Conservation (phyloP, 208 protist genomes). For the Naegleria fowleri region DNA sequence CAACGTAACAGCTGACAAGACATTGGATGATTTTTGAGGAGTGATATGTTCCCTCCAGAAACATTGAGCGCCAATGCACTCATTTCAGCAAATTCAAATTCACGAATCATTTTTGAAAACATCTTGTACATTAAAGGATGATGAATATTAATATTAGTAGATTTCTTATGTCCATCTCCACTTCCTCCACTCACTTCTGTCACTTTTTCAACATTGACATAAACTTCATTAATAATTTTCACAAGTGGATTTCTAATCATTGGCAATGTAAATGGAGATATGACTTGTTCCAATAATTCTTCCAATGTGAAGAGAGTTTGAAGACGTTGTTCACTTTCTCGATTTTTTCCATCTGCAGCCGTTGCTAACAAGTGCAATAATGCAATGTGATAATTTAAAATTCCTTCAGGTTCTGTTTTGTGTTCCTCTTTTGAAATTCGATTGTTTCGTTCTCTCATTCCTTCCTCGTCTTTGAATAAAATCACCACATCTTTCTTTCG, state of each 20-base stretch:
- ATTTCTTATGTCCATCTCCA: background rate
- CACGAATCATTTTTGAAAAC: background rate
- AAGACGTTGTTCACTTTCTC: background rate
- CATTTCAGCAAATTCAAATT: background rate
- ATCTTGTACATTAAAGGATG: background rate
- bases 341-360: background rate
- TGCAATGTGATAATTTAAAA: conserved; percentile 1
- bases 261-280: background rate
- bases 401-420: background rate
- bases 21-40: background rate
- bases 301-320: background rate
- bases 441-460: background rate
- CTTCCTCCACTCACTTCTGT: background rate
- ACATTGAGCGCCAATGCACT: background rate
- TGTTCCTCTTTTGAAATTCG: background rate
- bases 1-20: too few relatives aligned
- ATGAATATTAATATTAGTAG: background rate
- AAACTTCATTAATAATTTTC: background rate
- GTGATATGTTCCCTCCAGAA: background rate
- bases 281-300: background rate
- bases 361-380: background rate
- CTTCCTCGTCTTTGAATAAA: conserved; percentile 9
- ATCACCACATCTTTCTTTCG: background rate
- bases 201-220: background rate
- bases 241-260: background rate